Conservation (phyloP, 495 filamentous ascomycete species). For the Aspergillus leporis region DNA sequence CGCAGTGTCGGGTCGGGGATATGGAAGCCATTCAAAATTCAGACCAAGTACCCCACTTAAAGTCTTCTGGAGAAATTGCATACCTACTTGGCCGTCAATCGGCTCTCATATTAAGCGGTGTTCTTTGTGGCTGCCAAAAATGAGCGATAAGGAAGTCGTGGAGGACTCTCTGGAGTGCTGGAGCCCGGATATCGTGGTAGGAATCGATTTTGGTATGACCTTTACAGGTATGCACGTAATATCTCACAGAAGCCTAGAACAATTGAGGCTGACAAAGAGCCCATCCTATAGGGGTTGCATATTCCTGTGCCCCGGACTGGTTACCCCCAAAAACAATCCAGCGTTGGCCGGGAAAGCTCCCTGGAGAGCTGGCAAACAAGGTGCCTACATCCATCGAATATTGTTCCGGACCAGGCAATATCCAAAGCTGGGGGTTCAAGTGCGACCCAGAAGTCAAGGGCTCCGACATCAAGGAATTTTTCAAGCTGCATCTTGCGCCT, state of each 20-base stretch:
- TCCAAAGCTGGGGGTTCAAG: constrained; percentile 58
- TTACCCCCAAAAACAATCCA: constrained; percentile 54
- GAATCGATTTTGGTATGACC: constrained; percentile 64
- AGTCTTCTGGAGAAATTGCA: not conserved
- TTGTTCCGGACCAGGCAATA: constrained; percentile 33
- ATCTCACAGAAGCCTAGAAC: too few species aligned
- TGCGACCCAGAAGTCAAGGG: constrained; percentile 49
- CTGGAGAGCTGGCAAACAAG: constrained; percentile 57
- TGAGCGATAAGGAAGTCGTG: constrained; percentile 27
- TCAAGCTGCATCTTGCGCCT: constrained; percentile 62
- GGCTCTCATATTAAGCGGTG: not conserved
- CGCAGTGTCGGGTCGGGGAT: not conserved
- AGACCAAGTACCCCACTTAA: not conserved
- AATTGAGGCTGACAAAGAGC: not conserved
- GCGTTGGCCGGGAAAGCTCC: constrained; percentile 59
- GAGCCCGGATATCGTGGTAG: constrained; percentile 56
- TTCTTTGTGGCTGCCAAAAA: not conserved
- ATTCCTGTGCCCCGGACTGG: constrained; percentile 45
- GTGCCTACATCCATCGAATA: constrained; percentile 60
- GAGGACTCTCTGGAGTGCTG: constrained; percentile 11
- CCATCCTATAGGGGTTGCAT: constrained; percentile 52
- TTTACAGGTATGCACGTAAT: constrained; percentile 50
- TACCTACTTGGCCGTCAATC: not conserved
- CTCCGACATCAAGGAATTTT: constrained; percentile 50
- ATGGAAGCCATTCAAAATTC: not conserved